phyloP scores from a whole-genome alignment of 2,329 filamentous ascomycete species.

The Acephala macrosclerotiorum region DNA sequence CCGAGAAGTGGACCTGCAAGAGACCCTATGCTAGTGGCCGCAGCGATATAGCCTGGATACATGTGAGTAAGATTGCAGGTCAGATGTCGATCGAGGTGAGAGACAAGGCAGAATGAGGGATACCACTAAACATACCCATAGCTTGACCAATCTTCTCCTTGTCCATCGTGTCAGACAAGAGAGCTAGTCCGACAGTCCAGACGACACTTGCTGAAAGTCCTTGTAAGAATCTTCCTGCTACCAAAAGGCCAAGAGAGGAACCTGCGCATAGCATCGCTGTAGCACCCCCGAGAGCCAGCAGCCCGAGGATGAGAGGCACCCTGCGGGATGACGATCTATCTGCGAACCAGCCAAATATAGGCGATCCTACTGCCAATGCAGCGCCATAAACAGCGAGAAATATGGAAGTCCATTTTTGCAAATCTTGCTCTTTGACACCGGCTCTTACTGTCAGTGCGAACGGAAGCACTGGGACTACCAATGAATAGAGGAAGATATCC shows the following conservation, averaged over 20 bases:
- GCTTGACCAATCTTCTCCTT: slow-evolving; percentile 38
- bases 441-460: slow-evolving; percentile 67
- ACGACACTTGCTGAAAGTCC: slow-evolving; percentile 74
- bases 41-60: slow-evolving; percentile 29
- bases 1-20: slow-evolving; percentile 72
- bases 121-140: slow-evolving; percentile 28
- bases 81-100: not conserved
- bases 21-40: slow-evolving; percentile 64
- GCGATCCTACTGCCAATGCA: slow-evolving; percentile 63
- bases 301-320: slow-evolving; percentile 66
- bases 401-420: slow-evolving; percentile 77
- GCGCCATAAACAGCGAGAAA: slow-evolving; percentile 75
- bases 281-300: slow-evolving; percentile 55
- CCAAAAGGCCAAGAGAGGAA: slow-evolving; percentile 63
- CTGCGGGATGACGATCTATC: slow-evolving; percentile 69
- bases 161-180: slow-evolving; percentile 74
- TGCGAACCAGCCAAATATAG: slow-evolving; percentile 58
- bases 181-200: slow-evolving; percentile 75
- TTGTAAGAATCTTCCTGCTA: slow-evolving; percentile 71
- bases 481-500: slow-evolving; percentile 68
- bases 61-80: not conserved
- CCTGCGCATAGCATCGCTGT: slow-evolving; percentile 74
- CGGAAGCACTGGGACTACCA: slow-evolving; percentile 75
- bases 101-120: not conserved
- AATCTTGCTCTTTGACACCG: slow-evolving; percentile 55